Evolutionary conservation across 2,329 filamentous ascomycete genomes (phyloP), one percentile per base, ranked within the genome.

Genomic region (Penicillium capsulatum): DNA sequence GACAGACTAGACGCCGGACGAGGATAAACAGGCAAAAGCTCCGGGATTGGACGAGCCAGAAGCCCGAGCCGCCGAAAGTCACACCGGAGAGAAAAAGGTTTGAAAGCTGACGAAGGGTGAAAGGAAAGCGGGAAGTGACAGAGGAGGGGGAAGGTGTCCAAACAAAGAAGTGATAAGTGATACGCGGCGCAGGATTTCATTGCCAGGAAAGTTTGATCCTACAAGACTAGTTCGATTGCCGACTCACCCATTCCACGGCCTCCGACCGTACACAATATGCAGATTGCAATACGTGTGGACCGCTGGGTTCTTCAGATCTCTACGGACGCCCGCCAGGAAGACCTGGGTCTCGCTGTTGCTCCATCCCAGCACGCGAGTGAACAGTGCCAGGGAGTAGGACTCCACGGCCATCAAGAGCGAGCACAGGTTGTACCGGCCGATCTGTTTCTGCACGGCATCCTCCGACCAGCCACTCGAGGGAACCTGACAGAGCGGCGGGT

Each of bases 381-480:
- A 54, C 3, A 63, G 44, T 9, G 57, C 60, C 24, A 59, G 33
- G 7, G 58, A 58, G 29, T 62, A 63, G 4, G 57, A 50, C 16
- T 61, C 56, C 2, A 61, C 51, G 4, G 55, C 55, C 44, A 62
- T 55, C 1, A 61, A 24, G 38, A 61, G 51, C 16, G 61, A 58
- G 4, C 50, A 55, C 19, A 58, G 53, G 13, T 61, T 55, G 32
- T 59, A 60, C 19, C 48, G 45, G 5, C 60, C 60, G 19, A 74
- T 65, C 36, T 69, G 62, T 43, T 69, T 72, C 29, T 73, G 61
- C 10, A 58, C 67, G 14, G 63, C 57, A 34, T 77, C 69, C 34
- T 59, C 66, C 0, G 73, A 63, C 75, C 74, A 78, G 0, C 60
- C 56, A 11, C 70, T 72, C 5, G 72, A 64, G 0, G 75, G 74